Evolutionary conservation across 2,329 filamentous ascomycete genomes (phyloP).

Genomic region (Neonectria sp.): DNA sequence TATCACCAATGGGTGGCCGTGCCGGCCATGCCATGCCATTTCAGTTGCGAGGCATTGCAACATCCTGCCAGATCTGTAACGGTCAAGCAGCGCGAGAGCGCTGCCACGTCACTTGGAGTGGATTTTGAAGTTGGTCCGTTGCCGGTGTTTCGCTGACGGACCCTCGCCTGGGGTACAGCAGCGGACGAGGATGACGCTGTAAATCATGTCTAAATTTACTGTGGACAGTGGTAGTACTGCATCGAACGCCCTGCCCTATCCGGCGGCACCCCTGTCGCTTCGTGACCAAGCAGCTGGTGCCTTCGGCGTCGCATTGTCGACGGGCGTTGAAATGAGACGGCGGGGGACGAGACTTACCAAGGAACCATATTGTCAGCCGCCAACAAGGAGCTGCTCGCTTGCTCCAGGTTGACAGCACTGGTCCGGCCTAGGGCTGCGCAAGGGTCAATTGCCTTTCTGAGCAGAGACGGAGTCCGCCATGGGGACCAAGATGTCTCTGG

Average conservation of each 20-base stretch:
- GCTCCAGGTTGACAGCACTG: slow-evolving; percentile 36
- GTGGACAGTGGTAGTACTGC: slow-evolving; percentile 31
- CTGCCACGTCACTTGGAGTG: slow-evolving; percentile 43
- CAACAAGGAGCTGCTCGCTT: slow-evolving; percentile 35
- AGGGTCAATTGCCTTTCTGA: slow-evolving; percentile 32
- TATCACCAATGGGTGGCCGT: slow-evolving; percentile 10
- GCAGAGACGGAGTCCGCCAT: slow-evolving; percentile 11
- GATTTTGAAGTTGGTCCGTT: slow-evolving; percentile 21
- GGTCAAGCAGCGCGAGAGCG: slow-evolving; percentile 26
- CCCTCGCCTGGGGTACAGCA: slow-evolving; percentile 28
- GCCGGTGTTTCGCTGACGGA: slow-evolving; percentile 23
- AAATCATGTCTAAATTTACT: slow-evolving; percentile 43
- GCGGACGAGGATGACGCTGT: slow-evolving; percentile 36
- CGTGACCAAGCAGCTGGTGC: slow-evolving; percentile 47
- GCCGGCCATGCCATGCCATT: slow-evolving; percentile 19
- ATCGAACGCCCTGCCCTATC: slow-evolving; percentile 39
- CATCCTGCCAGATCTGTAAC: slow-evolving; percentile 35
- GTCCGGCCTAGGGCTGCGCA: slow-evolving; percentile 41
- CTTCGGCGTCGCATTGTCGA: slow-evolving; percentile 40
- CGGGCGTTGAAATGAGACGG: slow-evolving; percentile 36
- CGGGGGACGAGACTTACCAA: slow-evolving; percentile 24
- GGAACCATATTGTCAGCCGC: slow-evolving; percentile 35
- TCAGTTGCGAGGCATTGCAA: slow-evolving; percentile 35
- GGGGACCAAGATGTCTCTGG: slow-evolving; percentile 22
- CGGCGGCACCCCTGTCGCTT: slow-evolving; percentile 38